Conservation (phyloP, 768 basidiomycete genomes). For the Melanogaster broomeanus region DNA sequence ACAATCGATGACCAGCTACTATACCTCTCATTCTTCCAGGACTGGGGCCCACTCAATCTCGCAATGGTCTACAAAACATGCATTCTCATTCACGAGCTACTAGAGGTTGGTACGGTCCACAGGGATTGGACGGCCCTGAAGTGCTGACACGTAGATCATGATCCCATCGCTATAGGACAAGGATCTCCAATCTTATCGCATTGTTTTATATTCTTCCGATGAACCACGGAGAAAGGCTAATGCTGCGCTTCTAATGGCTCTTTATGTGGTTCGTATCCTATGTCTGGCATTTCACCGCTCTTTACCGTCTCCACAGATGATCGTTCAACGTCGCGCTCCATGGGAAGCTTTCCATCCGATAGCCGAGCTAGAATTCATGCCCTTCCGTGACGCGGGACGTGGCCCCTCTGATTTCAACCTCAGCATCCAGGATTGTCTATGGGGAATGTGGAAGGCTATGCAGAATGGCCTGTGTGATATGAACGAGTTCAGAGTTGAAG, state of each 20-base stretch:
- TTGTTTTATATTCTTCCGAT: conserved; percentile 86
- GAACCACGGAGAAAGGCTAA: conserved; percentile 90
- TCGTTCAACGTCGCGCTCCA: conserved; percentile 85
- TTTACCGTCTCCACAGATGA: conserved; percentile 62
- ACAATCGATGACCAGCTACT: conserved; percentile 90
- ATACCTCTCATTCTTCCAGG: conserved; percentile 93
- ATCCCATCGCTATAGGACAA: conserved; percentile 55
- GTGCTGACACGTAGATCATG: conserved; percentile 20
- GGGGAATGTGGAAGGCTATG: conserved; percentile 88
- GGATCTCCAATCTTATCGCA: conserved; percentile 66
- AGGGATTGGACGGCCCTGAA: conserved; percentile 23
- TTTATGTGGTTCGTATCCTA: conserved; percentile 75
- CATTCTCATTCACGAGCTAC: conserved; percentile 86
- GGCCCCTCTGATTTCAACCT: conserved; percentile 93
- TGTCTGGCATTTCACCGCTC: conserved; percentile 8
- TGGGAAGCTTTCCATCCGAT: conserved; percentile 97
- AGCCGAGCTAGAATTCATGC: conserved; percentile 89
- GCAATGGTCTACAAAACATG: conserved; percentile 94
- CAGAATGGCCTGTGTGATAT: conserved; percentile 92
- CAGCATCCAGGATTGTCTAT: conserved; percentile 88
- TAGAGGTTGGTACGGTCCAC: conserved; percentile 57
- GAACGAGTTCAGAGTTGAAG: conserved; percentile 90
- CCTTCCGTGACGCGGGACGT: conserved; percentile 93
- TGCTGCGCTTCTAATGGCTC: conserved; percentile 89
- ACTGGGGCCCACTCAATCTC: conserved; percentile 91